phyloP scores from a whole-genome alignment of 225 moss, liverwort and hornwort species.

The Pseudisothecium myosuroides region DNA sequence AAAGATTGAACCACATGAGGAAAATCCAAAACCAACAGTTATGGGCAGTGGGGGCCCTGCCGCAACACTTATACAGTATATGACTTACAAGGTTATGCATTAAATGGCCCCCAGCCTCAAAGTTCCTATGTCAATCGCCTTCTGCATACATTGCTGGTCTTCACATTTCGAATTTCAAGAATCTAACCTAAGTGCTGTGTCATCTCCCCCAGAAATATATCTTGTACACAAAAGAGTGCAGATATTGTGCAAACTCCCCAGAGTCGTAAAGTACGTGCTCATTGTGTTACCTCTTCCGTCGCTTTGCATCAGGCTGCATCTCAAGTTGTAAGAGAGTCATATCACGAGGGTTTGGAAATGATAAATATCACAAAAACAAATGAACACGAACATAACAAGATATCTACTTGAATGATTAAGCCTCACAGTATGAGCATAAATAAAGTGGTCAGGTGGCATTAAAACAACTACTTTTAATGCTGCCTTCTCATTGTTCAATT shows the following conservation, averaged over 20 bases:
- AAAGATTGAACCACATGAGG: slow-evolving; percentile 2
- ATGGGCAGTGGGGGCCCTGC: slow-evolving; percentile 7
- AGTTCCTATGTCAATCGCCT: slow-evolving; percentile 19
- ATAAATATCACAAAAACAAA: background rate
- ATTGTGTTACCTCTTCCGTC: slow-evolving; percentile 37
- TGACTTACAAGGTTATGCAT: slow-evolving; percentile 11
- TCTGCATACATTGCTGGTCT: slow-evolving; percentile 21
- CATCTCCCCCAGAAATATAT: slow-evolving; percentile 12
- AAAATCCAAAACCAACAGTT: slow-evolving; percentile 24
- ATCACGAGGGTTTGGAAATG: background rate
- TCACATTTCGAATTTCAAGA: background rate
- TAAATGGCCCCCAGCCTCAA: slow-evolving; percentile 6
- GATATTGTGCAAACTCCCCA: background rate
- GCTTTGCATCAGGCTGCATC: slow-evolving; percentile 44
- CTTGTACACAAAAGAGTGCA: slow-evolving; percentile 18
- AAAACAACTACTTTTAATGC: background rate
- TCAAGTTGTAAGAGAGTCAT: background rate
- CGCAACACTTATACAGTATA: slow-evolving; percentile 2
- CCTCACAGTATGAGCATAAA: background rate
- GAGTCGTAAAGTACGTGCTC: background rate
- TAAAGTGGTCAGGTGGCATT: background rate
- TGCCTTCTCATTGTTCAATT: background rate
- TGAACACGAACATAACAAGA: background rate
- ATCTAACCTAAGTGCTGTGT: slow-evolving; percentile 8
- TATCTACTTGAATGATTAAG: background rate